Conservation (phyloP, 371 early-diverging fungal species). For the Syncephalastrum sp. region DNA sequence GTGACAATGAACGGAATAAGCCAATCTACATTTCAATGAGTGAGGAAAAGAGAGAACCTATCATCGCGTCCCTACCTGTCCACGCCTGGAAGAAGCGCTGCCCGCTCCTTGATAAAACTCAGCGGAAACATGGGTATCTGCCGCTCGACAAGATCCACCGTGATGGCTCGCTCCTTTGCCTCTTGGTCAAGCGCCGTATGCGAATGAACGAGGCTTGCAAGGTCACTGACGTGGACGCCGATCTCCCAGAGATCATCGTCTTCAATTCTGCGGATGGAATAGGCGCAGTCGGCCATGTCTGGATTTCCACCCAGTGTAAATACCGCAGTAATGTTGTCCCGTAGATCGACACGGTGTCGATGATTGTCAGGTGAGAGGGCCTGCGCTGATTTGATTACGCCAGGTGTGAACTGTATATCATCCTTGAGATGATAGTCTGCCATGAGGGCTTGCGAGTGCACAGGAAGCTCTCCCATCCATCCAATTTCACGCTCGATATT, state of each 20-base stretch:
- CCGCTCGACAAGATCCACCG: constrained; percentile 75
- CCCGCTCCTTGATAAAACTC: constrained; percentile 70
- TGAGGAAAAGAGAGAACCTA: constrained; percentile 30
- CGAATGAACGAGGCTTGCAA: constrained; percentile 73
- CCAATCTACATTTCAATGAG: constrained; percentile 9
- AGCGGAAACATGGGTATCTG: constrained; percentile 90
- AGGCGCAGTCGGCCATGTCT: constrained; percentile 20
- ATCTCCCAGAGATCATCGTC: constrained; percentile 51
- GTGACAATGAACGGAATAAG: constrained; percentile 63
- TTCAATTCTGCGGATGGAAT: constrained; percentile 20
- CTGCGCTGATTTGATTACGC: constrained; percentile 12
- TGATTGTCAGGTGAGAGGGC: constrained; percentile 8
- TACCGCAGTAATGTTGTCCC: background rate
- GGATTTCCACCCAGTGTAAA: constrained; percentile 16
- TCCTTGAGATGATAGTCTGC: constrained; percentile 42
- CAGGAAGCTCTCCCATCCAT: constrained; percentile 35
- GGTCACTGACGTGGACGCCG: constrained; percentile 92
- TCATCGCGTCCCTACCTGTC: constrained; percentile 46
- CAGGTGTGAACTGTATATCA: constrained; percentile 22
- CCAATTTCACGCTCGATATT: constrained; percentile 40
- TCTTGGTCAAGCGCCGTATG: constrained; percentile 75
- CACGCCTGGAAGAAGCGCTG: constrained; percentile 65
- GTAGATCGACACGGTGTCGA: constrained; percentile 18
- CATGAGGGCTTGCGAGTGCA: constrained; percentile 31
- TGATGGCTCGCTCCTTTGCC: constrained; percentile 73